Base-by-base conservation (phyloP, 345 rosid genomes). In the Heritiera fomes region DNA sequence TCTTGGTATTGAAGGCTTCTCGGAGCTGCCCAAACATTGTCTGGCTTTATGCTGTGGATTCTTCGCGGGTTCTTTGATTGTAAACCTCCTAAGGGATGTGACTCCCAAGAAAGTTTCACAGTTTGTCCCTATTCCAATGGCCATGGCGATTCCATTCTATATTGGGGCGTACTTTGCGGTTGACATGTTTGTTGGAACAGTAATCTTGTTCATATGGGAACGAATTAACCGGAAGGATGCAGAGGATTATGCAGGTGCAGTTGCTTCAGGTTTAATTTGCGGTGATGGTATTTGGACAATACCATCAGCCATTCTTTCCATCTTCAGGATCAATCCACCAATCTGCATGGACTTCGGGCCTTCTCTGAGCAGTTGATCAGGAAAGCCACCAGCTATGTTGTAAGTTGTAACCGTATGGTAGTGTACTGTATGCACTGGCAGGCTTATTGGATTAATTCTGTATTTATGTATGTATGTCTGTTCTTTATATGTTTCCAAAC, bases 321-420 rank as follows among this genome's bases (percentile, higher is more conserved):
- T 95, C 79, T 87, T 95, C 58, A 93, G 88, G 88, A 82, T 95
- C 79, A 87, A 91, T 72, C 98, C 98, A 1, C 98, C 98, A 32
- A 91, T 93, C 56, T 95, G 98, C 85, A 95, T 95, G 98, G 87
- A 90, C 85, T 95, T 93, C 28, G 93, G 98, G 34, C 98, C 97
- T 8, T 65, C 97, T 11, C 17, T 73, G 8, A 73, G 86, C 59
- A 59, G 81, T 12, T 93, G 87, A 89, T 82, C 66, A 50, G 59
- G 60, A 7, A 46, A 66, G 46, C 52, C 66, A 40, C 34, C 56
- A 5, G 56, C 5, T 3, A 13, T 52, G 69, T 20, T 47, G 12
- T 63, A 47, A 47, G 77, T 60, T 83, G 85, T 79, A 75, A 18
- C 53, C 55, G 20, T 49, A 75, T 34, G 38, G 38, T 1, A 34